phyloP scores from a whole-genome alignment of 2,329 filamentous ascomycete genomes.

The Monosporascus cannonballus region DNA sequence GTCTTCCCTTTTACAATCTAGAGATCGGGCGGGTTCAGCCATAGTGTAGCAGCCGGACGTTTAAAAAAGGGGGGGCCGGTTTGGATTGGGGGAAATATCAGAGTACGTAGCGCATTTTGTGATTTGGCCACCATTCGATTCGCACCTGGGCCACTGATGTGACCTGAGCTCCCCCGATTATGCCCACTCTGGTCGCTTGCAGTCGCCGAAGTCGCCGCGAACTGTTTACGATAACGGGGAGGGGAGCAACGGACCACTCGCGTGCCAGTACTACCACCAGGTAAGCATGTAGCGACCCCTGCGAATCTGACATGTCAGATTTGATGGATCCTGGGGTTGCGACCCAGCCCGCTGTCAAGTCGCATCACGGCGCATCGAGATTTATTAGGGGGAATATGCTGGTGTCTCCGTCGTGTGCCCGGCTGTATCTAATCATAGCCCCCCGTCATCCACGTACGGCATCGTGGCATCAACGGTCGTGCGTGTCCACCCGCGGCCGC shows the following conservation, averaged over 20 bases:
- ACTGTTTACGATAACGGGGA: background rate
- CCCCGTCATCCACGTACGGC: background rate
- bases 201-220: background rate
- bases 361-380: background rate
- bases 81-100: background rate
- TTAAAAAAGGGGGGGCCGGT: background rate
- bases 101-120: background rate
- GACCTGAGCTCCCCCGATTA: background rate
- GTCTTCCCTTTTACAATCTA: background rate
- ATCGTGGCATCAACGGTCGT: background rate
- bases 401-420: background rate
- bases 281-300: background rate
- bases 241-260: background rate
- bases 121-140: background rate
- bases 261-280: background rate
- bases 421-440: background rate
- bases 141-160: background rate
- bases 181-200: background rate
- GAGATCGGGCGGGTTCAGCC: background rate
- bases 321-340: background rate
- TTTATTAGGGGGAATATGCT: background rate
- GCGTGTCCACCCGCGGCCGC: background rate
- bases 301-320: slow-evolving; percentile 1
- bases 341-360: background rate
- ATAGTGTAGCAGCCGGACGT: background rate